These are phyloP conservation scores for Pezicula rhizophila DNA, from an alignment of 2,329 filamentous ascomycete genomes.

Conservation along the genomic window DNA sequence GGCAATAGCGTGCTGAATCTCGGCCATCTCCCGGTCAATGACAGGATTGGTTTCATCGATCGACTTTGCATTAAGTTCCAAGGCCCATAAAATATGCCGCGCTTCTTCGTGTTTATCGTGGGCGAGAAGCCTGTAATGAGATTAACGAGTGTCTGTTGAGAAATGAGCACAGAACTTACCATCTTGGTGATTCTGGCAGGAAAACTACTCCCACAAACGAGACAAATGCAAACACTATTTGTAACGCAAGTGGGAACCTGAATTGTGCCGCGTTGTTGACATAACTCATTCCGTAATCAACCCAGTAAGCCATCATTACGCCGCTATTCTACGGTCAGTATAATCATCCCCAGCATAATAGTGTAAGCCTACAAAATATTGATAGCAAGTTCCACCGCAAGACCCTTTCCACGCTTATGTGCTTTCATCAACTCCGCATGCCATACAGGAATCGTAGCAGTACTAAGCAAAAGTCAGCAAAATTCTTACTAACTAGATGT, in stretches of 20 bases:
- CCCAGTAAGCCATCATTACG: slow-evolving; percentile 30
- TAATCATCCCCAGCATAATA: not conserved
- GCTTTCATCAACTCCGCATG: slow-evolving; percentile 37
- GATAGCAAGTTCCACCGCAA: slow-evolving; percentile 30
- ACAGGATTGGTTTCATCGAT: slow-evolving; percentile 19
- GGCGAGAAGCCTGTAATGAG: slow-evolving; percentile 16
- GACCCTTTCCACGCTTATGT: slow-evolving; percentile 31
- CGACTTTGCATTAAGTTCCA: slow-evolving; percentile 24
- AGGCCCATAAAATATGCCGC: slow-evolving; percentile 27
- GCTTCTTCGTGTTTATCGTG: slow-evolving; percentile 20
- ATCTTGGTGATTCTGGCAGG: slow-evolving; percentile 30
- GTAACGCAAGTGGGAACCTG: slow-evolving; percentile 45
- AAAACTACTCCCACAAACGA: slow-evolving; percentile 28
- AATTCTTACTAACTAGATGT: too few relatives aligned
- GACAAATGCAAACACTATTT: slow-evolving; percentile 35
- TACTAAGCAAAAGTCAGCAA: slow-evolving; percentile 1
- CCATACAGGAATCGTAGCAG: slow-evolving; percentile 42
- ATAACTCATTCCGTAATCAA: slow-evolving; percentile 34
- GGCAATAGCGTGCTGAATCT: slow-evolving; percentile 34
- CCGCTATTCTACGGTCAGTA: slow-evolving; percentile 10
- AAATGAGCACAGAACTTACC: slow-evolving; percentile 13
- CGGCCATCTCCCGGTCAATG: slow-evolving; percentile 23
- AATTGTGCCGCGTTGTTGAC: slow-evolving; percentile 32
- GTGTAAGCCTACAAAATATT: slow-evolving; percentile 27
- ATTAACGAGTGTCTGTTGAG: not conserved